Evolutionary conservation across 495 filamentous ascomycete genomes (phyloP).

Genomic region (Margaritispora aquatica): DNA sequence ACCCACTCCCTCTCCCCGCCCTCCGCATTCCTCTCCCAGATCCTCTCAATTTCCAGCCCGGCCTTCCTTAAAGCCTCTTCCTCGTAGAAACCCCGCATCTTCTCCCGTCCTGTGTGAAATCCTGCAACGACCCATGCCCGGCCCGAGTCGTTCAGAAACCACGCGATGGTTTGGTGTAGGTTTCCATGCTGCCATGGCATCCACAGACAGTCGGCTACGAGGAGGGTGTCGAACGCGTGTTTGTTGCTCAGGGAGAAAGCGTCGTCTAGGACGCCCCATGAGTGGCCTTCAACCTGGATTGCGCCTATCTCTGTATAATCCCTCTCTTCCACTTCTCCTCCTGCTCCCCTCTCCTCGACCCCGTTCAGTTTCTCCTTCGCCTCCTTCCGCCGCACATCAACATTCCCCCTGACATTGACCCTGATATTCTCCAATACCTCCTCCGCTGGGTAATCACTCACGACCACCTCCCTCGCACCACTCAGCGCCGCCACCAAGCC

Average conservation of each 20-base stretch:
- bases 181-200: constrained; percentile 73
- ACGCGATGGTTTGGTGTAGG: constrained; percentile 59
- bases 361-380: background rate
- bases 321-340: constrained; percentile 17
- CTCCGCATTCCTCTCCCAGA: constrained; percentile 70
- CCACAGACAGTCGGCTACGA: constrained; percentile 84
- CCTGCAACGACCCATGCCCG: constrained; percentile 62
- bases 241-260: constrained; percentile 44
- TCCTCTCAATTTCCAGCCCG: constrained; percentile 61
- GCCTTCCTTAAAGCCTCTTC: constrained; percentile 40
- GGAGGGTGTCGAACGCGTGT: constrained; percentile 56
- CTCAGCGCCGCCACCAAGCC: constrained; percentile 61
- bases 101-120: constrained; percentile 77
- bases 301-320: constrained; percentile 41
- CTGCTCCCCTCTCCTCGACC: background rate
- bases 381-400: background rate
- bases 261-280: constrained; percentile 59
- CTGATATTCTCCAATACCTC: constrained; percentile 54
- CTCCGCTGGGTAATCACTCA: constrained; percentile 72
- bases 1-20: constrained; percentile 62
- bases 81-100: constrained; percentile 68
- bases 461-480: constrained; percentile 54
- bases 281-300: constrained; percentile 55
- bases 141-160: constrained; percentile 53
- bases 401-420: constrained; percentile 44